These are phyloP conservation scores for Picea abies DNA, from an alignment of 83 land plant genomes.

Conservation along the genomic window DNA sequence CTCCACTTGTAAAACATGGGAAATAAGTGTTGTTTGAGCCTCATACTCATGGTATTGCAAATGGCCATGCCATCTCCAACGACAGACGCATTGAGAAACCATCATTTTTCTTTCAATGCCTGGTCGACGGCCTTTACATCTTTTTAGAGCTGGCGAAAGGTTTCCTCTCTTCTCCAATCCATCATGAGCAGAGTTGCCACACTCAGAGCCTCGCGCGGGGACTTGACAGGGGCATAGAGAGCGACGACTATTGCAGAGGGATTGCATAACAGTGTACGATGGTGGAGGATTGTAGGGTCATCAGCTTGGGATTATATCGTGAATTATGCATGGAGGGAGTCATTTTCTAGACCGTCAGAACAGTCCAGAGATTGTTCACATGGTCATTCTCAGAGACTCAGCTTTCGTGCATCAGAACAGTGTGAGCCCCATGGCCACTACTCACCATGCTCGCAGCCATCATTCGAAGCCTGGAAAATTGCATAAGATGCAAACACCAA, in stretches of 20 bases:
- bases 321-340: constrained; percentile 51
- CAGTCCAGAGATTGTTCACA: too few relatives aligned
- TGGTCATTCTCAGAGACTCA: too few relatives aligned
- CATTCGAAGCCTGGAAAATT: neutral
- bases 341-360: neutral
- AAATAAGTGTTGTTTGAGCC: neutral
- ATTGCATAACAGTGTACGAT: constrained; percentile 29
- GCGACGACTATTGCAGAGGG: constrained; percentile 36
- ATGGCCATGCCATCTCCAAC: neutral
- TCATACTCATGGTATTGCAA: neutral
- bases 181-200: constrained; percentile 58
- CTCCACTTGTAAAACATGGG: too few relatives aligned
- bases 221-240: constrained; percentile 33
- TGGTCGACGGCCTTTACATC: constrained; percentile 14
- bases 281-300: constrained; percentile 32
- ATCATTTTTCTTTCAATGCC: too few relatives aligned
- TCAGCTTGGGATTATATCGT: constrained; percentile 41
- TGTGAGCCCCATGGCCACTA: too few relatives aligned
- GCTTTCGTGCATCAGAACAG: too few relatives aligned
- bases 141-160: constrained; percentile 23
- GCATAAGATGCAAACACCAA: neutral
- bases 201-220: constrained; percentile 48
- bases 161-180: constrained; percentile 57
- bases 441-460: too few relatives aligned
- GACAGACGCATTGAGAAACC: neutral